Evolutionary conservation across 2,329 filamentous ascomycete genomes (phyloP).

Genomic region (Penicillium digitatum): DNA sequence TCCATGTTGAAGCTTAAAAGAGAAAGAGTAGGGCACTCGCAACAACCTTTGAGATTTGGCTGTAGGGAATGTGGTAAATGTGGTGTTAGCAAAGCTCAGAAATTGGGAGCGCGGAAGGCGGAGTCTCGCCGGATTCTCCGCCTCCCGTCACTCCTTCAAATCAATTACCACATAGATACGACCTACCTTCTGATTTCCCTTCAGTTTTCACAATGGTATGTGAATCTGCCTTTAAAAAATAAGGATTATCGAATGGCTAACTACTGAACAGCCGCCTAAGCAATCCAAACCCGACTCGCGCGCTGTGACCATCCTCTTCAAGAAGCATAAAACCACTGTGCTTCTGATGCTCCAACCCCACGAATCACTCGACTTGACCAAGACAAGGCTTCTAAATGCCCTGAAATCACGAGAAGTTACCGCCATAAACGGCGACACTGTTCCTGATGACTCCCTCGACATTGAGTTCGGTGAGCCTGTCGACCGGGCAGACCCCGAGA

Average conservation of each 20-base stretch:
- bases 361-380: slow-evolving; percentile 55
- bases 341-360: slow-evolving; percentile 62
- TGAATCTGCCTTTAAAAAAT: too few relatives aligned
- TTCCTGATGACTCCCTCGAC: slow-evolving; percentile 40
- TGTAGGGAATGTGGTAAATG: neutral
- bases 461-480: slow-evolving; percentile 48
- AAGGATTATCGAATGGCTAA: neutral
- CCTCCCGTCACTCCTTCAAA: slow-evolving; percentile 12
- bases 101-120: slow-evolving; percentile 8
- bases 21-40: neutral
- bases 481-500: slow-evolving; percentile 47
- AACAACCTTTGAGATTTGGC: too few relatives aligned
- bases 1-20: slow-evolving; percentile 14
- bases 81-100: slow-evolving; percentile 8
- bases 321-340: slow-evolving; percentile 67
- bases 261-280: slow-evolving; percentile 13
- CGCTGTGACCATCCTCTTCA: slow-evolving; percentile 66
- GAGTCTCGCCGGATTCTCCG: slow-evolving; percentile 15
- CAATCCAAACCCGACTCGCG: slow-evolving; percentile 39
- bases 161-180: neutral
- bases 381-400: slow-evolving; percentile 55
- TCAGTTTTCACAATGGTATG: slow-evolving; percentile 15
- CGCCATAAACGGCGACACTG: slow-evolving; percentile 36
- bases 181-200: neutral
- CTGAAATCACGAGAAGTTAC: slow-evolving; percentile 47